These are phyloP conservation scores for Rhypophila decipiens DNA, from an alignment of 495 filamentous ascomycete species.

Conservation along the genomic window DNA sequence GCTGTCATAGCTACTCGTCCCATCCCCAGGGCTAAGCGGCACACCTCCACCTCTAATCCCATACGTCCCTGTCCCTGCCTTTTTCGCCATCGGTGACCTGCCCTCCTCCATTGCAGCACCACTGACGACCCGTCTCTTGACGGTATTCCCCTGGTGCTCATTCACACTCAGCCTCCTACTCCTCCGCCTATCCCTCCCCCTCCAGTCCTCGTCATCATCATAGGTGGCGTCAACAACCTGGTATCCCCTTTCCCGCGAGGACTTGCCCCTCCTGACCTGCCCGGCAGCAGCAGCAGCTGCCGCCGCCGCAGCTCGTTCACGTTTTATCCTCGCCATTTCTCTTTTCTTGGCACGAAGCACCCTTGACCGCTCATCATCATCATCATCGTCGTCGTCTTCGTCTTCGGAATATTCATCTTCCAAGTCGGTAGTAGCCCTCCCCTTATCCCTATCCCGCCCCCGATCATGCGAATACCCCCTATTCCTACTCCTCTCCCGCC, in stretches of 20 bases:
- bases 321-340: constrained; percentile 17
- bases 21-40: too few relatives aligned
- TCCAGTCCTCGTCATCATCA: too few relatives aligned
- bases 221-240: too few relatives aligned
- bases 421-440: too few relatives aligned
- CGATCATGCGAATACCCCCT: not conserved
- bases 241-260: too few relatives aligned
- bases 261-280: not conserved
- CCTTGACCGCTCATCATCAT: too few relatives aligned
- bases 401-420: too few relatives aligned
- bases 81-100: constrained; percentile 22
- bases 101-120: constrained; percentile 67
- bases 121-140: constrained; percentile 56
- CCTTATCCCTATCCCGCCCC: constrained; percentile 24
- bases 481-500: constrained; percentile 20
- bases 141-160: constrained; percentile 17
- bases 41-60: too few relatives aligned
- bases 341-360: not conserved
- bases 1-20: constrained; percentile 33
- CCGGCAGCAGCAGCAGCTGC: too few relatives aligned
- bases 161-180: not conserved
- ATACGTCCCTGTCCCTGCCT: too few relatives aligned
- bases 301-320: constrained; percentile 19
- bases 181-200: not conserved
- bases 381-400: too few relatives aligned